Conservation (phyloP, 2,329 filamentous ascomycete genomes). For the Curvularia eragrostidis region DNA sequence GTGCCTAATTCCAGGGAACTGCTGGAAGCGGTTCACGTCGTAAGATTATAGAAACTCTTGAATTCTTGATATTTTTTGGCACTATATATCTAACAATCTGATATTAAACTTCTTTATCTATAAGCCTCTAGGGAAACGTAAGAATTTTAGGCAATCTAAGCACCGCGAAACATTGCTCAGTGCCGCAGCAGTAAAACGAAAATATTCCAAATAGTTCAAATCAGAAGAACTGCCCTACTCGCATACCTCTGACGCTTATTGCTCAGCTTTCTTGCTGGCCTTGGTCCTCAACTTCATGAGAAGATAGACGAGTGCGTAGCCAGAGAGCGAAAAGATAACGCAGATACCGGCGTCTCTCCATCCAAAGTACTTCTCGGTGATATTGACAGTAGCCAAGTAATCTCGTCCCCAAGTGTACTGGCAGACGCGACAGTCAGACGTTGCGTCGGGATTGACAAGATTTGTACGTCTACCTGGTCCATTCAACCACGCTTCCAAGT, state of each 20-base stretch:
- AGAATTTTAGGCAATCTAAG: neutral
- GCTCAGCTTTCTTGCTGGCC: conserved; percentile 50
- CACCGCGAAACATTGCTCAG: neutral
- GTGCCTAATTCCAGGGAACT: neutral
- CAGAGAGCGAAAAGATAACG: conserved; percentile 62
- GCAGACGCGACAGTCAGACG: conserved; percentile 65
- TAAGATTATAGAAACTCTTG: neutral
- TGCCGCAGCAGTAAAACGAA: neutral
- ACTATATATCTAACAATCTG: too few species aligned
- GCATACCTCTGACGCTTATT: neutral
- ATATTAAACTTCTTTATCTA: neutral
- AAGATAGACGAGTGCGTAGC: conserved; percentile 59
- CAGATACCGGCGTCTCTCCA: conserved; percentile 71
- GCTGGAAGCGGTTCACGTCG: neutral
- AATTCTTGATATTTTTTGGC: too few species aligned
- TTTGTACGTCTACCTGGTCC: conserved; percentile 50
- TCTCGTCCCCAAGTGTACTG: conserved; percentile 65
- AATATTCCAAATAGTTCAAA: neutral
- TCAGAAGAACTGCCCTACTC: neutral
- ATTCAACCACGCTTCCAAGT: conserved; percentile 41
- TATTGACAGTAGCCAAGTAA: conserved; percentile 66
- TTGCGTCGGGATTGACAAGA: conserved; percentile 67
- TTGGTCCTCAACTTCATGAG: conserved; percentile 54
- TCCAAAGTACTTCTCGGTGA: conserved; percentile 67
- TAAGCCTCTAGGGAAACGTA: neutral